phyloP scores from a whole-genome alignment of 108 stramenopile species.

The Licmophora abbreviata region DNA sequence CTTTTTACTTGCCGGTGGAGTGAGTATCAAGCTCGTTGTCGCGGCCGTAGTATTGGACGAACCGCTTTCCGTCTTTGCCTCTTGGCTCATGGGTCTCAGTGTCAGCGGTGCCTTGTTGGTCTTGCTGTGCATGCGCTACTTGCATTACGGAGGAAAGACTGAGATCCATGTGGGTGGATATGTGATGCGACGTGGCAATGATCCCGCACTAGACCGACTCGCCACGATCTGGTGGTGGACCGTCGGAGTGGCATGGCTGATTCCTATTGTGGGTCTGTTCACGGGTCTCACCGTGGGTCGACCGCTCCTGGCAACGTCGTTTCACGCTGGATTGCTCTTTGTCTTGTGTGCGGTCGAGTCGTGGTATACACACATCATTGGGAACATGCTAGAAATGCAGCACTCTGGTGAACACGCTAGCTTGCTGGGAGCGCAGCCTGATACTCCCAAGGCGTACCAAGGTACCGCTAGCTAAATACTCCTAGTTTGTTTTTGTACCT shows the following conservation, averaged over 20 bases:
- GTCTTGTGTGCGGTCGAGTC: background rate
- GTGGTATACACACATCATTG: background rate
- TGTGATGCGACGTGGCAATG: background rate
- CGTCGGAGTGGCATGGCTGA: background rate
- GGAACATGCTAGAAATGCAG: no score
- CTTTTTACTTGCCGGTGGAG: conserved; percentile 1
- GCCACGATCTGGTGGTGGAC: background rate
- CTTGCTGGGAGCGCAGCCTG: no score
- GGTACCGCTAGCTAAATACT: no score
- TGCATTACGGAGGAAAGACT: conserved; percentile 1
- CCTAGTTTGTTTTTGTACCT: no score
- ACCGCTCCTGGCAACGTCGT: background rate
- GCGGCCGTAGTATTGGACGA: background rate
- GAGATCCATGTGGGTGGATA: no score
- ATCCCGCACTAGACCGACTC: background rate
- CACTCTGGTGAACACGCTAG: no score
- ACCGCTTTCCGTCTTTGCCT: background rate
- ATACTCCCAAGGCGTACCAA: no score
- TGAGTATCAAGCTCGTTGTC: conserved; percentile 9
- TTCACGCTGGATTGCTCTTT: background rate
- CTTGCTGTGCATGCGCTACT: background rate
- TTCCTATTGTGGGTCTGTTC: background rate
- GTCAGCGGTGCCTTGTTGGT: background rate
- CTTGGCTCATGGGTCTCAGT: background rate
- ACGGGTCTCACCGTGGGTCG: background rate